phyloP scores from a whole-genome alignment of 805 yeast species.

The Suhomyces tanzawaensis region DNA sequence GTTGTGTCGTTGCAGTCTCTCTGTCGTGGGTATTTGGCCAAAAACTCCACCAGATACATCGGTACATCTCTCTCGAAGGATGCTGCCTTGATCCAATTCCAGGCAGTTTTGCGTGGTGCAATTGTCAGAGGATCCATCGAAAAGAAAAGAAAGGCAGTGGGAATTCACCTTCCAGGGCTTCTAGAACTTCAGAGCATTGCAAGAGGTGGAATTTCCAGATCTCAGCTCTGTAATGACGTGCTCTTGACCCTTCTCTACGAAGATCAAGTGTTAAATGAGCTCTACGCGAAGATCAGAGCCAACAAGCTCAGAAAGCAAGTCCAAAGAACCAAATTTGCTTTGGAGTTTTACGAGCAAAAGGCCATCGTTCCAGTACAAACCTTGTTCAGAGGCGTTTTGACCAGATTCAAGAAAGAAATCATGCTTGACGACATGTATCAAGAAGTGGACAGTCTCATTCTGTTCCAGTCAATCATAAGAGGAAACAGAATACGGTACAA shows the following conservation, averaged over 20 bases:
- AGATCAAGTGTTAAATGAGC: conserved; percentile 33
- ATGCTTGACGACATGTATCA: conserved; percentile 52
- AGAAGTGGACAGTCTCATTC: conserved; percentile 35
- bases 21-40: conserved; percentile 24
- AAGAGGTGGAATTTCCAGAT: conserved; percentile 46
- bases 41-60: conserved; percentile 8
- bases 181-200: conserved; percentile 41
- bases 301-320: conserved; percentile 32
- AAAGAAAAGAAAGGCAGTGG: conserved; percentile 9
- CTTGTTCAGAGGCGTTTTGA: conserved; percentile 58
- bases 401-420: conserved; percentile 55
- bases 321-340: conserved; percentile 12
- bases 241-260: conserved; percentile 41
- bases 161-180: conserved; percentile 7
- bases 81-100: conserved; percentile 26
- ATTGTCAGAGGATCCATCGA: conserved; percentile 26
- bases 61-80: neutral
- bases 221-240: conserved; percentile 40
- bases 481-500: conserved; percentile 44
- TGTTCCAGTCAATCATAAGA: conserved; percentile 55
- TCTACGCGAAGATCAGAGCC: conserved; percentile 48
- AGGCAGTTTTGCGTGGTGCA: conserved; percentile 39
- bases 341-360: conserved; percentile 13
- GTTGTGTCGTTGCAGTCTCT: conserved; percentile 30
- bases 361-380: conserved; percentile 52